Base-by-base conservation (phyloP, 2,329 filamentous ascomycete species). In the Colletotrichum nymphaeae region DNA sequence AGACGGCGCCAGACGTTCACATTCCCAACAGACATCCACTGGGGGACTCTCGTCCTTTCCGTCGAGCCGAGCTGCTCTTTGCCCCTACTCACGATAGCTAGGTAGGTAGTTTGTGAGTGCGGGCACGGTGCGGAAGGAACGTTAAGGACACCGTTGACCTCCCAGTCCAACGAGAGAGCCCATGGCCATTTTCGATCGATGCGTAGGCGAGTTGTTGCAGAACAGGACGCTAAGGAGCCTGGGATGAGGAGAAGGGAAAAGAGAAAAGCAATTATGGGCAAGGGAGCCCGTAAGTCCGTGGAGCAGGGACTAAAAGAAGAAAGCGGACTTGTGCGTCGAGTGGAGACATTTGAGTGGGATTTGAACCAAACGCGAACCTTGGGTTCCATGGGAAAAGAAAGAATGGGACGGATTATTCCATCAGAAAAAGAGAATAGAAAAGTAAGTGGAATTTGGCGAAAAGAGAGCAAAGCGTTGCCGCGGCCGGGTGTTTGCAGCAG, bases 141-240 rank as follows among this genome's bases (percentile, higher is more conserved):
- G 28, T 11, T 22, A 4, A 67, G 49, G 56, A 56, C 49, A 65
- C 32, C 46, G 42, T 64, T 59, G 16, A 26, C 46, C 59, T 57
- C 8, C 35, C 49, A 62, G 53, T 30, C 49, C 22, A 42, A 63
- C 42, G 42, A 49, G 19, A 37, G 30, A 32, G 65, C 32, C 37
- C 65, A 59, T 28, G 9, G 26, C 30, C 42, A 24, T 69, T 35
- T 22, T 30, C 56, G 26, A 72, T 72, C 58, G 62, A 35, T 59
- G 68, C 35, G 53, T 63, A 58, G 53, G 52, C 42, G 30, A 67
- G 58, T 55, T 72, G 72, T 74, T 74, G 72, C 72, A 74, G 72
- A 74, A 72, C 58, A 52, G 52, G 28, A 63, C 72, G 72, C 72
- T 74, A 72, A 72, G 52, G 49, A 26, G 46, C 46, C 37, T 32